Base-by-base conservation (phyloP, 352 stramenopile species). In the Globisporangium iwayamae region DNA sequence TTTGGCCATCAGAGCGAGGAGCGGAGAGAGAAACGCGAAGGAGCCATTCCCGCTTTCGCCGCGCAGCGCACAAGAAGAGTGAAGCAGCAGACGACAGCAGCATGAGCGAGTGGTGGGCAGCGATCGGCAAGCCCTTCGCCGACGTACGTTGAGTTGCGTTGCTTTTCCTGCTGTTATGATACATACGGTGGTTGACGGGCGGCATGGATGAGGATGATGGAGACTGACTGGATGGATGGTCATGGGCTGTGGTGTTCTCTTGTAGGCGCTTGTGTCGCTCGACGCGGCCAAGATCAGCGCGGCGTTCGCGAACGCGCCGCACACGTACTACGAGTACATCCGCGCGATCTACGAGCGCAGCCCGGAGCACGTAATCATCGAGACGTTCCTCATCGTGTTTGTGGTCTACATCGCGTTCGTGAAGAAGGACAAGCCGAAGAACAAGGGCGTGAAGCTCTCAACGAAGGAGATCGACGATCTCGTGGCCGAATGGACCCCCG, bases 381-480 rank as follows among this genome's bases (percentile, higher is more conserved):
- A 99, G 86, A 99, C 96, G 38, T 91, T 97, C 30, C 78, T 99
- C n/a, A 96, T 99, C 48, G 75, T 93, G 22, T 98, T 98, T 65
- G 94, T 98, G 55, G 69, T 98, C 28, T 98, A 97, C 77, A 92
- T 99, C 63, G 81, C 98, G 11, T 79, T 99, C 36, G 71, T 92
- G 54, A 94, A 94, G 74, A 83, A 83, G 38, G 82, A 89, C 65
- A 86, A 87, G 66, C 81, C 83, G 7, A 83, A 80, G 56, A 67
- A 74, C n/a, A 69, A 74, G 7, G 68, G 64, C 43, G 63, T 75
- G 46, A 87, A 96, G 74, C 79, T 98, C 30, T 91, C 75, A 22
- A 73, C 85, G 45, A 79, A 79, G 22, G 93, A 98, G 69, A 93
- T 96, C 47, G 85, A 99, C 59, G 89, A 96, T 38, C 81, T 98